These are phyloP conservation scores for Purshia tridentata DNA, from an alignment of 306 rosid species.

Conservation along the genomic window DNA sequence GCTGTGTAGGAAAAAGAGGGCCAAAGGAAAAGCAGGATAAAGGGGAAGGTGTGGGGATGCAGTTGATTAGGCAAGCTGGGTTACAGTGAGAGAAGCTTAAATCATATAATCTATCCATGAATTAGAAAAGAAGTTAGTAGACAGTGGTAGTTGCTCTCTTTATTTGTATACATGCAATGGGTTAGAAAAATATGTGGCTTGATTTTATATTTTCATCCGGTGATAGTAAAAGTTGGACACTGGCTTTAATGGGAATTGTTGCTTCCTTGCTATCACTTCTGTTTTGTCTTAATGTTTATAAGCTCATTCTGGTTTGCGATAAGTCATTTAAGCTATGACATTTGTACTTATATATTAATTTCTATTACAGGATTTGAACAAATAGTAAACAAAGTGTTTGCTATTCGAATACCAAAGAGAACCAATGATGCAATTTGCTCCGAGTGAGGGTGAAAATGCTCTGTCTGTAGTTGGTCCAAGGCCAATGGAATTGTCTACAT, in stretches of 20 bases:
- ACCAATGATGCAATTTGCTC: constrained; percentile 63
- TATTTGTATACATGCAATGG: neutral
- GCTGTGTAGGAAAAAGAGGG: neutral
- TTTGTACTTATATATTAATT: neutral
- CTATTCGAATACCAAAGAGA: constrained; percentile 24
- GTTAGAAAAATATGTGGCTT: neutral
- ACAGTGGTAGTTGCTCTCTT: neutral
- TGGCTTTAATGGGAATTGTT: no score
- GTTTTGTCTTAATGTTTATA: neutral
- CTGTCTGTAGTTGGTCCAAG: constrained; percentile 71
- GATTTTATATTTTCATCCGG: neutral
- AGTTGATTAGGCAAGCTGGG: neutral
- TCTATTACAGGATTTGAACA: constrained; percentile 18
- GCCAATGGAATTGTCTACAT: constrained; percentile 91
- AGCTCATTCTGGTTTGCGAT: neutral
- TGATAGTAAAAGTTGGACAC: neutral
- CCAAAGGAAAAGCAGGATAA: neutral
- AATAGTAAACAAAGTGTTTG: constrained; percentile 16
- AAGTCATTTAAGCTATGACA: neutral
- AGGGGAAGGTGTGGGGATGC: neutral
- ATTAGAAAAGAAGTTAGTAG: neutral
- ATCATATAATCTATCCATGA: neutral
- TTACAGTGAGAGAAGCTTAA: no score
- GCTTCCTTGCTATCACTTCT: neutral
- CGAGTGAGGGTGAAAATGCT: constrained; percentile 63